A percentile compares a stretch with the other conserved stretches of the same genome.
Conservation (phyloP, 768 basidiomycete genomes). For the Pleurotus djamor region DNA sequence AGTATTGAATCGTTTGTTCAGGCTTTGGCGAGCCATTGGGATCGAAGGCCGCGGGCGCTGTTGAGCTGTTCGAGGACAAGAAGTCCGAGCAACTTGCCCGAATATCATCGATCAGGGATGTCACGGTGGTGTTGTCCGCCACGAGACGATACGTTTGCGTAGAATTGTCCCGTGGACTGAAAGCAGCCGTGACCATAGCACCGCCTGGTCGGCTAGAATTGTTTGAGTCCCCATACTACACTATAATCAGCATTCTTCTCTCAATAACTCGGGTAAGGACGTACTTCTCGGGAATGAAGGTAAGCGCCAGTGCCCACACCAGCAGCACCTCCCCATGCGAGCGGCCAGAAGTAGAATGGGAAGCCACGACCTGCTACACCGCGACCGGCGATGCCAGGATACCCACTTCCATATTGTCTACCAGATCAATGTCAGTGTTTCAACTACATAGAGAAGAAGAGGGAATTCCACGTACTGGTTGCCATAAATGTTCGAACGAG, state of each 20-base stretch:
- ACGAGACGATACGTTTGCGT: constrained; percentile 42
- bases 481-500: constrained; percentile 36
- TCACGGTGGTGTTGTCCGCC: constrained; percentile 45
- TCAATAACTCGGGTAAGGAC: not conserved
- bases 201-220: constrained; percentile 54
- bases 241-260: not conserved
- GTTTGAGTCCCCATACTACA: constrained; percentile 39
- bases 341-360: constrained; percentile 55
- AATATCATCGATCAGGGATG: constrained; percentile 40
- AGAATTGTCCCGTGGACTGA: constrained; percentile 33
- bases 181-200: constrained; percentile 38
- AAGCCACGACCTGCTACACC: constrained; percentile 46
- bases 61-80: constrained; percentile 25
- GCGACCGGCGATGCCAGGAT: constrained; percentile 37
- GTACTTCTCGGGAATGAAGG: constrained; percentile 36
- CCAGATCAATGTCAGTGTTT: not conserved
- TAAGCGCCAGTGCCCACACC: constrained; percentile 19
- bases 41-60: constrained; percentile 20
- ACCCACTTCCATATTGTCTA: constrained; percentile 56
- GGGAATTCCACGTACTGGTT: constrained; percentile 23
- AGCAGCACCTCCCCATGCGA: constrained; percentile 38
- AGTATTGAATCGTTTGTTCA: constrained; percentile 65
- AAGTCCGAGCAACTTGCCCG: constrained; percentile 38
- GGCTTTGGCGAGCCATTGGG: constrained; percentile 28
- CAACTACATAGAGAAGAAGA: not conserved